Base-by-base conservation (phyloP, 768 basidiomycete genomes). In the Mycena maculata region DNA sequence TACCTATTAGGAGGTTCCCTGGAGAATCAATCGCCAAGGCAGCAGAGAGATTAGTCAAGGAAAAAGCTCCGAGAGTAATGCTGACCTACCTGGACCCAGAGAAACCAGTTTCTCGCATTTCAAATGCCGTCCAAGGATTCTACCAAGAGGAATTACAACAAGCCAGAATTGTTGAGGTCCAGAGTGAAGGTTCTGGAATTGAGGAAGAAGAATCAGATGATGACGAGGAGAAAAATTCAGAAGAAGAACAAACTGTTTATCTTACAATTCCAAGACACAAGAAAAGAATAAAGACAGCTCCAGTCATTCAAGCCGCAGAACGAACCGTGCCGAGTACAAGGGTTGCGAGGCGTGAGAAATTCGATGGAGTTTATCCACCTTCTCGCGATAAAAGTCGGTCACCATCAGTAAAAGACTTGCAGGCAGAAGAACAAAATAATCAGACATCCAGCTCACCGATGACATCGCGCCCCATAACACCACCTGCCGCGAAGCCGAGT, bases 21-120 rank as follows among this genome's bases (percentile, higher is more conserved):
- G 8, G 15, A 22, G 33, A 53, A 20, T 36, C 50, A 1, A 6
- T 53, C 22, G 33, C n/a, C 2, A 8, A 53, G 6, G 50, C 50
- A 1, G 50, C 50, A 1, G 50, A 53, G 15, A 33, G 50, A 23
- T 22, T 22, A 22, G 33, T 16, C 27, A 2, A 4, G 33, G 33
- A 13, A 36, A 36, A 36, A 8, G 31, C 11, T 10, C 50, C 22
- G 7, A 30, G 13, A 1, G 33, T 53, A 3, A 36, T 23, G 33
- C 15, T 36, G 7, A n/a, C 7, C 4, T 23, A 11, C 7, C 18
- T 53, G 3, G 50, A 36, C 11, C n/a, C n/a, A n/a, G n/a, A n/a
- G n/a, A n/a, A n/a, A n/a, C 7, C 12, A 12, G 3, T 10, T 0
- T 5, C 1, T 4, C n/a, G 23, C 9, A 18, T 18, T 4, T 10